Base-by-base conservation (phyloP, 176 grass and related monocot genomes). In the Zizania latifolia region DNA sequence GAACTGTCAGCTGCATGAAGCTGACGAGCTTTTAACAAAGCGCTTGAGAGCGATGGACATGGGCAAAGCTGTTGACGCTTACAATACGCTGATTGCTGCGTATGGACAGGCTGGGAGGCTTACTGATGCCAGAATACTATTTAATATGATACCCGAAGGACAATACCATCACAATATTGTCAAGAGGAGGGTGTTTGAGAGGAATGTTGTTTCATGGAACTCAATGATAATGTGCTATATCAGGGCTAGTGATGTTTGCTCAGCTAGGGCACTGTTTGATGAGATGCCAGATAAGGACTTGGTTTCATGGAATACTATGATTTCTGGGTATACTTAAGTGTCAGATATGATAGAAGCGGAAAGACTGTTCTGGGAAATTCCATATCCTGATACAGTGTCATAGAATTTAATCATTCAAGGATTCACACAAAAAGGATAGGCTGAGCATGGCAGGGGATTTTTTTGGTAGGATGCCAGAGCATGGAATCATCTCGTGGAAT, bases 341-440 rank as follows among this genome's bases (percentile, higher is more conserved):
- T 79, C 51, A 26, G 58, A 81, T 32, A 85, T 93, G 81, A 43
- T 85, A 35, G 81, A 87, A 70, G 87, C 87, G 29, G 81, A 83
- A 65, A 78, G 71, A 30, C 78, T 93, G 26, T 93, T 90, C 62
- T 48, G 67, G 64, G 68, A 87, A 72, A 75, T 82, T 48, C 84
- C 78, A 26, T 31, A 85, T 66, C 84, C 81, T 68, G 87, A 93
- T 85, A 14, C 60, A 8, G 76, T 86, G 22, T 87, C 87, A 35
- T 93, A 87, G 87, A 93, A 93, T 54, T 82, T 84, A 57, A 93
- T 93, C 74, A 90, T 93, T 68, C 71, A 53, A 46, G 91, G 87
- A 11, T 93, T 93, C 62, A 75, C 70, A 41, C 87, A 80, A 23
- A 93, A 67, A 53, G 70, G 91, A 3, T 11, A 90, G 9, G 28